phyloP scores from a whole-genome alignment of 208 protist species.

The Strigomonas oncopelti region DNA sequence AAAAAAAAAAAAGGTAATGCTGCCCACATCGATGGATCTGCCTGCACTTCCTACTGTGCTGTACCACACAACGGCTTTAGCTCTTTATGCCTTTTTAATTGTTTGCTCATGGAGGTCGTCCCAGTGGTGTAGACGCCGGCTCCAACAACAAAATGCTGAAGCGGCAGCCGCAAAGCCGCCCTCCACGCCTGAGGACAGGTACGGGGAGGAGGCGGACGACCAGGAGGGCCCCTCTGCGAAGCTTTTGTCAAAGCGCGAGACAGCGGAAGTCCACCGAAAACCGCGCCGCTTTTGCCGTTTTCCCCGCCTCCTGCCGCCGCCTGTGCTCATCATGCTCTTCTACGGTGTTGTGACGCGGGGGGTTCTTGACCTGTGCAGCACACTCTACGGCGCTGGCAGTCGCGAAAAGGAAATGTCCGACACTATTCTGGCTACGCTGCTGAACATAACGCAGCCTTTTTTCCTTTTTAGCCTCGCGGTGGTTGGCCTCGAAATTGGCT shows the following conservation, averaged over 20 bases:
- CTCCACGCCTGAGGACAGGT: neutral
- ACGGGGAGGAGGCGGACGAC: neutral
- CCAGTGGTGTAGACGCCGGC: neutral
- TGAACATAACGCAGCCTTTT: slow-evolving; percentile 1
- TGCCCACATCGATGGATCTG: neutral
- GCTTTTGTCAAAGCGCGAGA: neutral
- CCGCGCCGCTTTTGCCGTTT: neutral
- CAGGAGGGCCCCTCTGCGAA: neutral
- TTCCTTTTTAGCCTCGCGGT: slow-evolving; percentile 17
- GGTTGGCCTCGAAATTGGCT: slow-evolving; percentile 27
- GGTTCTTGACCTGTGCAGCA: slow-evolving; percentile 10
- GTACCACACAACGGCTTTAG: neutral
- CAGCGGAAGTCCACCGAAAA: neutral
- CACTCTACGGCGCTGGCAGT: neutral
- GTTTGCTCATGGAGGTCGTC: neutral
- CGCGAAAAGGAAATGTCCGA: neutral
- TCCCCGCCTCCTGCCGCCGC: slow-evolving; percentile 5
- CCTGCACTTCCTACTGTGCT: neutral
- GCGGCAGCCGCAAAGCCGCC: neutral
- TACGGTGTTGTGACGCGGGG: slow-evolving; percentile 11
- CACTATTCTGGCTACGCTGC: neutral
- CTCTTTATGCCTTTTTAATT: slow-evolving; percentile 4
- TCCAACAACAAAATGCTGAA: neutral
- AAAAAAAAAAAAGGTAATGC: too few relatives aligned
- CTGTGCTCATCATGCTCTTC: slow-evolving; percentile 24